Percentiles rank a stretch among this genome's conserved stretches.
These are phyloP conservation scores for Lablab purpureus DNA, from an alignment of 306 rosid genomes.

Conservation along the genomic window DNA sequence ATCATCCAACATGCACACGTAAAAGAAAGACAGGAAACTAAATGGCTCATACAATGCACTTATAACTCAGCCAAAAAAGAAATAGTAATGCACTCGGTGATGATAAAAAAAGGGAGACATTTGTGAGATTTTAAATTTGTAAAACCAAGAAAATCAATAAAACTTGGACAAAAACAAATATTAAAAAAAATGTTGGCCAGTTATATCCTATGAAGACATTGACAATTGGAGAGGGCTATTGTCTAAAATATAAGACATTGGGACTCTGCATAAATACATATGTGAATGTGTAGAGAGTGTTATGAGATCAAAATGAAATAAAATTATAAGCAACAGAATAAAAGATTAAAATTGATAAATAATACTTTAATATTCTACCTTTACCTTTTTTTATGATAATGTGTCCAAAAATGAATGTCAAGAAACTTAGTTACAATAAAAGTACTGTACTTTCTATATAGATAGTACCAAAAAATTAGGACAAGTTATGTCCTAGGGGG, in stretches of 20 bases:
- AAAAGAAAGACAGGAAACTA: constrained; percentile 13
- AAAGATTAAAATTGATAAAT: no score
- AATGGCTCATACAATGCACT: constrained; percentile 14
- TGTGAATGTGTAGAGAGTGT: background rate
- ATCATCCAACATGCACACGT: constrained; percentile 22
- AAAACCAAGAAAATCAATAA: background rate
- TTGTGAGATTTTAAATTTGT: no score
- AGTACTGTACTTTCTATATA: no score
- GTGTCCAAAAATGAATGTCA: background rate
- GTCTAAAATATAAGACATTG: background rate
- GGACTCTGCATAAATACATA: background rate
- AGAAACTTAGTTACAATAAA: background rate
- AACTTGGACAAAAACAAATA: background rate
- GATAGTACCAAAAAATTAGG: no score
- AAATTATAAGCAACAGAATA: no score
- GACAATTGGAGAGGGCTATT: no score
- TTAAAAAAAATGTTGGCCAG: background rate
- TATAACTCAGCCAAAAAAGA: constrained; percentile 6
- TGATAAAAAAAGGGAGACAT: background rate
- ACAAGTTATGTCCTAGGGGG: no score
- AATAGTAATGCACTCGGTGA: constrained; percentile 27
- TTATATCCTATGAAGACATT: background rate
- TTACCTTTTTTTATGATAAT: background rate
- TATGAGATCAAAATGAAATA: background rate
- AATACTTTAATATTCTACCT: no score